Conservation (phyloP, 768 basidiomycete species). For the Gautieria morchelliformis region DNA sequence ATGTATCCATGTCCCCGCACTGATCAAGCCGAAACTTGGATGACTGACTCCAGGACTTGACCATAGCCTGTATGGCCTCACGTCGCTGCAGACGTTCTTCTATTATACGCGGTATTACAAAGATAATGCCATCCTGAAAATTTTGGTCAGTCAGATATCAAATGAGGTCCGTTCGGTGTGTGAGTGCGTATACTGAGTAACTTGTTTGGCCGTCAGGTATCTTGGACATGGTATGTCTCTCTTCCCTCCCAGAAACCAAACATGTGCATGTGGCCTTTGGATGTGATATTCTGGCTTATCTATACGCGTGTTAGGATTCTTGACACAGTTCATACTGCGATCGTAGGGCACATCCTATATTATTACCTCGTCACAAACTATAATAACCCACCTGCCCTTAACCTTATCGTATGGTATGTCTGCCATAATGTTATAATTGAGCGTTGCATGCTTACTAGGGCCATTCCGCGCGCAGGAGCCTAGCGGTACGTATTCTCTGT, state of each 20-base stretch:
- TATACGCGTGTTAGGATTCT: slow-evolving; percentile 29
- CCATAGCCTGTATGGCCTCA: slow-evolving; percentile 8
- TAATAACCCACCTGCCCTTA: slow-evolving; percentile 35
- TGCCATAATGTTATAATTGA: too few relatives aligned
- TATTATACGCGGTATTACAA: not conserved
- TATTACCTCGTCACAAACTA: slow-evolving; percentile 50
- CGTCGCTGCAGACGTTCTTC: slow-evolving; percentile 12
- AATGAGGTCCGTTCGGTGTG: too few relatives aligned
- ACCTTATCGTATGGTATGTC: slow-evolving; percentile 39
- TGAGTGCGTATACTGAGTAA: not conserved
- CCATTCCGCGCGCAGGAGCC: slow-evolving; percentile 29
- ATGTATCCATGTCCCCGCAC: not conserved
- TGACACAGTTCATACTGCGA: slow-evolving; percentile 45
- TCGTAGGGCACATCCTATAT: slow-evolving; percentile 49
- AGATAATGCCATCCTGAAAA: not conserved
- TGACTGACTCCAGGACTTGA: slow-evolving; percentile 5
- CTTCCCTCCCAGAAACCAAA: not conserved
- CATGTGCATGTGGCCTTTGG: not conserved
- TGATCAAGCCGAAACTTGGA: not conserved
- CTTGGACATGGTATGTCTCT: not conserved
- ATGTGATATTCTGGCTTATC: too few relatives aligned
- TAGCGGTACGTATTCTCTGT: slow-evolving; percentile 31
- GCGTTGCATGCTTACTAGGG: not conserved
- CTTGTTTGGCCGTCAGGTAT: not conserved
- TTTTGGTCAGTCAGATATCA: not conserved